These are phyloP conservation scores for Ascobolus immersus DNA, from an alignment of 495 filamentous ascomycete genomes.

Conservation along the genomic window DNA sequence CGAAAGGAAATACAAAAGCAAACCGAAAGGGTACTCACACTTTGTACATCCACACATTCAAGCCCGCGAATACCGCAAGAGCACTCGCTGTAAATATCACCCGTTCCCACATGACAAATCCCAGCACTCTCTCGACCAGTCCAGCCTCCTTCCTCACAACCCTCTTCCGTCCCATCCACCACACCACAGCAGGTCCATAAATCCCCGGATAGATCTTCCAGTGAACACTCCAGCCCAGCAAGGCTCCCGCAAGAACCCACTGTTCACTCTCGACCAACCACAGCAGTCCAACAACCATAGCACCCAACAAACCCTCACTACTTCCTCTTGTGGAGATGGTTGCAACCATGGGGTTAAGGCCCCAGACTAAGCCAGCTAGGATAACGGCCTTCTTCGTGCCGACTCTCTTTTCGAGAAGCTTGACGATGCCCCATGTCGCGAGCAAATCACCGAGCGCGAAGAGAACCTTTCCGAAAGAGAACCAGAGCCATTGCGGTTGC, in stretches of 20 bases:
- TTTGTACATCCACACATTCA: slow-evolving; percentile 56
- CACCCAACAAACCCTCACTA: slow-evolving; percentile 69
- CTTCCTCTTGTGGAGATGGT: slow-evolving; percentile 84
- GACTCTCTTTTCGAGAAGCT: slow-evolving; percentile 25
- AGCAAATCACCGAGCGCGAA: slow-evolving; percentile 64
- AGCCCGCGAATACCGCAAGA: slow-evolving; percentile 36
- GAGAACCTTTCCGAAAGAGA: slow-evolving; percentile 68
- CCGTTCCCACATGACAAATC: slow-evolving; percentile 36
- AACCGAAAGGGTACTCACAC: slow-evolving; percentile 28
- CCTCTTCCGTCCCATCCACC: slow-evolving; percentile 44
- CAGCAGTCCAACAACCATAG: slow-evolving; percentile 53
- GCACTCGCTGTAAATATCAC: slow-evolving; percentile 37
- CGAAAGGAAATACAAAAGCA: background rate
- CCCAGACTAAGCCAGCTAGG: slow-evolving; percentile 54
- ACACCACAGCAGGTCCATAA: slow-evolving; percentile 64
- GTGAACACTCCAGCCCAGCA: slow-evolving; percentile 69
- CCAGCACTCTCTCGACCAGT: slow-evolving; percentile 12
- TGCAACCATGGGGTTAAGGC: slow-evolving; percentile 94
- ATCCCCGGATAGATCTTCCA: slow-evolving; percentile 99
- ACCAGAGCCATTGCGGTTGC: slow-evolving; percentile 27
- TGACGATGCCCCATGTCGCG: slow-evolving; percentile 66
- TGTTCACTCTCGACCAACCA: slow-evolving; percentile 42
- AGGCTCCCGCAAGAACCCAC: slow-evolving; percentile 39
- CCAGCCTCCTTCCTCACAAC: background rate
- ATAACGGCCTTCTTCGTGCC: slow-evolving; percentile 34